Evolutionary conservation across 768 basidiomycete species (phyloP), one percentile per base, ranked within the genome.

Genomic region (Galerina sulciceps): DNA sequence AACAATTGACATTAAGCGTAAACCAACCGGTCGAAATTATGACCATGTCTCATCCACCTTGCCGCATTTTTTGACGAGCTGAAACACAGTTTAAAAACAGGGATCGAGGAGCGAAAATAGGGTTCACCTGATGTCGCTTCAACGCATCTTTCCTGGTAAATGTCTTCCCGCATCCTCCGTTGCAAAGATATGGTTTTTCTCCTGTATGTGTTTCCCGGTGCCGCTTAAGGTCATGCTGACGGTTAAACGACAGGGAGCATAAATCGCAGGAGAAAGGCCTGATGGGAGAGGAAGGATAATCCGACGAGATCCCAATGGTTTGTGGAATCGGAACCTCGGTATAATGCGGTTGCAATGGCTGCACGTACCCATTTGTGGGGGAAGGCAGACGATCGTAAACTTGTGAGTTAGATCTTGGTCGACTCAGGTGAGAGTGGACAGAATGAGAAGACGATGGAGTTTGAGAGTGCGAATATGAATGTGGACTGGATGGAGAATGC

Each of bases 61-160:
- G 34, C 91, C 91, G 63, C 91, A 92, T 56, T 82, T 81, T 73
- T 93, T 93, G 50, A 91, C 90, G 62, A 92, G 79, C 91, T 88
- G 54, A 56, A 43, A 44, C 22, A n/a, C 13, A 49, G 57, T 40
- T 40, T 64, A 18, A 57, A 41, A 45, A 47, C 35, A 9, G 40
- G 18, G 35, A 43, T 34, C 20, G 14, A 47, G 17, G 23, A 67
- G 69, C 64, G 63, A 55, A 58, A 58, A 49, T 52, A 18, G 42
- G 23, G 69, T 85, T 59, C 65, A 85, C 91, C 85, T 93, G 91
- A 70, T 93, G 91, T 59, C 91, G 84, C 75, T 93, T 93, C 67
- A 93, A 74, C 14, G 91, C 91, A 68, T 93, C 91, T 75, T 93
- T 92, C 63, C 91, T 83, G 48, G 91, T 93, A 69, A 93, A 93